Base-by-base conservation (phyloP, 2,329 filamentous ascomycete species). In the Fulvia fulva region DNA sequence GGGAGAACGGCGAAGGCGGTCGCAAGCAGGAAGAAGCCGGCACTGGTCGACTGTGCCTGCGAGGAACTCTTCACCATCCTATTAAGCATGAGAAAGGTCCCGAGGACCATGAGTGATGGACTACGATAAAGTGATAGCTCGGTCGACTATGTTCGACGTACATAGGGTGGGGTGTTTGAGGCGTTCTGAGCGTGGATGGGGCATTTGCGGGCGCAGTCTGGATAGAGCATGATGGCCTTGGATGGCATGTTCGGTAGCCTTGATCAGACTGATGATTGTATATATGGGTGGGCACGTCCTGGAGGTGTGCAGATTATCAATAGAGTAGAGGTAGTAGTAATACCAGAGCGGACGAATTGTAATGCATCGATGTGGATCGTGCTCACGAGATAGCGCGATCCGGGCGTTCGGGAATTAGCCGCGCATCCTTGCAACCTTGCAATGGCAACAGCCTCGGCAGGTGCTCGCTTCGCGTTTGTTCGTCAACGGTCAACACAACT, bases 51-150 rank as follows among this genome's bases (percentile, higher is more conserved):
- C 73, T 81, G 68, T 81, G 78, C 67, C 68, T 80, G 63, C 70
- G 74, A 57, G 71, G 73, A 23, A 75, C 70, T 22, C 68, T 80
- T 41, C 76, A 77, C 66, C 78, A 81, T 64, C 78, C 78, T 5
- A 74, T 81, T 65, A 81, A 81, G 68, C 71, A 74, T 55, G 78
- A 81, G 63, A 70, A 70, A 51, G 74, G 75, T 16, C 73, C 65
- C 14, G 59, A 59, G n/a, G 59, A 55, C 32, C 34, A 44, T 19
- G 8, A 53, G 28, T 44, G 51, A 28, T 53, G 22, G 30, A 7
- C 28, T 3, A 19, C 8, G 25, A 21, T 21, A 12, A 12, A 11
- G 21, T 41, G 16, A 34, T 43, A 6, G 11, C 28, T 44, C 22
- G 22, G 47, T 25, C 41, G 51, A 43, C 12, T 11, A 53, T 19